Base-by-base conservation (phyloP, 768 basidiomycete species). In the Pisolithus sp. region DNA sequence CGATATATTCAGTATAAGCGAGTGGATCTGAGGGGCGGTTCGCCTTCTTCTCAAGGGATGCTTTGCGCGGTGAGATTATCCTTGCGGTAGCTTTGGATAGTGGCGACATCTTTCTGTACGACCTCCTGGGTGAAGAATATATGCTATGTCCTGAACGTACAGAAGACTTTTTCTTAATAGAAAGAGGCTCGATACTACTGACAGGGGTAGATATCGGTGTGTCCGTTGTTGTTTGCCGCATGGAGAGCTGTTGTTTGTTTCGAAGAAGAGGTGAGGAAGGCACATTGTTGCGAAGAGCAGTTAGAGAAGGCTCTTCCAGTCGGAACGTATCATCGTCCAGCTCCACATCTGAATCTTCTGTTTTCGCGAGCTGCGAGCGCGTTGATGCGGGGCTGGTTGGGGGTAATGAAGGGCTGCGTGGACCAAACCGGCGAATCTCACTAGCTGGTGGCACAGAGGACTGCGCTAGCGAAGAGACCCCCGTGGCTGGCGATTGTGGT, bases 161-260 rank as follows among this genome's bases (percentile, higher is more conserved):
- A 7, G 87, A 87, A 5, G 78, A 73, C 66, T 89, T 90, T 74
- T 93, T 91, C 75, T 85, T 89, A 66, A 93, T 92, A 2, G 84
- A 86, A 53, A 93, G 71, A 7, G 89, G 89, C 60, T 89, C 88
- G 20, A 91, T 76, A 23, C 69, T 71, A 34, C 70, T 73, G 50
- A 67, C 51, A 30, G 75, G 67, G 23, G 70, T 68, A 51, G 70
- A 59, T 24, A n/a, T 82, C 8, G 85, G 82, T 0, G 78, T 81
- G 26, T 85, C 82, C 12, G 65, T 68, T 59, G 80, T 82, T 30
- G 66, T 72, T 20, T 74, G 72, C 1, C 76, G 76, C 49, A 77
- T 75, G 56, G 88, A 81, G 18, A 82, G 76, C 61, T 85, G 85
- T 37, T 86, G 81, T 63, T 77, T 83, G 65, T 85, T 87, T 41